A percentile compares a stretch with the other conserved stretches of the same genome.
phyloP scores from a whole-genome alignment of 129 eudicot genomes.

The Ambrosia artemisiifolia region DNA sequence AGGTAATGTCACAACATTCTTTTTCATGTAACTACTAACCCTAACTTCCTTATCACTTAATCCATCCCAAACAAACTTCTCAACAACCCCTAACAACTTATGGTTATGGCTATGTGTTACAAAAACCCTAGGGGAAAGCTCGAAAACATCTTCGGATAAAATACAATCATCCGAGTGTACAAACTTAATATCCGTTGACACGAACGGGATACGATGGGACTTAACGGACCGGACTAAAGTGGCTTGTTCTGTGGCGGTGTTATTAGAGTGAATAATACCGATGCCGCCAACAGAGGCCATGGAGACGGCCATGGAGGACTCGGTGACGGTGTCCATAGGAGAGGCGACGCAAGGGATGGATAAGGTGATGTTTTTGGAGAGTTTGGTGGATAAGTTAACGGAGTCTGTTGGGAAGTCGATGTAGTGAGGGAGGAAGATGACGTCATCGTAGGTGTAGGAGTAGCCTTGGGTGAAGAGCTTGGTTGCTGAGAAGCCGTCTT shows the following conservation, averaged over 20 bases:
- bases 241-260: slow-evolving; percentile 47
- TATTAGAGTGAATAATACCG: slow-evolving; percentile 76
- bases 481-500: slow-evolving; percentile 68
- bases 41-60: slow-evolving; percentile 42
- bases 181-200: slow-evolving; percentile 29
- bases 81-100: slow-evolving; percentile 52
- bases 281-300: slow-evolving; percentile 81
- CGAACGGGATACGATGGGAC: slow-evolving; percentile 65
- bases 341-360: slow-evolving; percentile 85
- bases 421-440: slow-evolving; percentile 89
- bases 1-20: slow-evolving; percentile 36
- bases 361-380: slow-evolving; percentile 57
- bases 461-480: slow-evolving; percentile 72
- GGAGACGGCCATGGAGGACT: slow-evolving; percentile 79
- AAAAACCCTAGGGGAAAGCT: slow-evolving; percentile 38
- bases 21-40: slow-evolving; percentile 58
- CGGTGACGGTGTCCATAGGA: slow-evolving; percentile 97
- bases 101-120: slow-evolving; percentile 55
- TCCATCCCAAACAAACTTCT: slow-evolving; percentile 43
- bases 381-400: slow-evolving; percentile 60
- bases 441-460: slow-evolving; percentile 92
- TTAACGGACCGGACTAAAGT: slow-evolving; percentile 51
- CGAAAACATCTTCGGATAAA: slow-evolving; percentile 35
- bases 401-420: slow-evolving; percentile 85
- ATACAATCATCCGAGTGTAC: slow-evolving; percentile 51